phyloP scores from a whole-genome alignment of 2,329 filamentous ascomycete species.

The Talaromyces sp. region DNA sequence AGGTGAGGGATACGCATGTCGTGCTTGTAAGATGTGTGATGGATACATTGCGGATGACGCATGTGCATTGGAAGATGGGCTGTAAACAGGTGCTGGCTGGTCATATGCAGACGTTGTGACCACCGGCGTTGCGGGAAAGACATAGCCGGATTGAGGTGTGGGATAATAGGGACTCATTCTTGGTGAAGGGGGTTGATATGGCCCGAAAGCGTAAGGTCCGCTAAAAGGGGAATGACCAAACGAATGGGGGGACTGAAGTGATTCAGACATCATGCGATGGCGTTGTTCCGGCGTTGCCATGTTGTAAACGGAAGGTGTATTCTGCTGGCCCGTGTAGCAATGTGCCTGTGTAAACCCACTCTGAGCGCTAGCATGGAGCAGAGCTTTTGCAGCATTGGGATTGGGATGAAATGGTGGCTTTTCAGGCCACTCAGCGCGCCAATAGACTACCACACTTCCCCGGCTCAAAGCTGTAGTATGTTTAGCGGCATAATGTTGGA shows the following conservation, averaged over 20 bases:
- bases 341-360: constrained; percentile 15
- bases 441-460: constrained; percentile 69
- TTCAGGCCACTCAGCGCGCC: constrained; percentile 76
- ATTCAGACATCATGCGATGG: constrained; percentile 12
- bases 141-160: constrained; percentile 15
- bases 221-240: constrained; percentile 27
- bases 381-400: constrained; percentile 42
- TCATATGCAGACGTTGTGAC: constrained; percentile 16
- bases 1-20: constrained; percentile 14
- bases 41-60: constrained; percentile 18
- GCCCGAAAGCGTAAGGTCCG: constrained; percentile 20
- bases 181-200: constrained; percentile 27
- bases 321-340: constrained; percentile 13
- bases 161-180: constrained; percentile 18
- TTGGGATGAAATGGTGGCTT: constrained; percentile 66
- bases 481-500: constrained; percentile 80
- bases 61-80: constrained; percentile 18
- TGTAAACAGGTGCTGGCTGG: constrained; percentile 15
- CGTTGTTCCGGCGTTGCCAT: constrained; percentile 13
- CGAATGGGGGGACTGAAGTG: constrained; percentile 20
- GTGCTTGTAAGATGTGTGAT: constrained; percentile 14
- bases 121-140: constrained; percentile 16
- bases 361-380: constrained; percentile 29
- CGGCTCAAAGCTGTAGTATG: constrained; percentile 66
- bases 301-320: constrained; percentile 12